Base-by-base conservation (phyloP, 352 stramenopile species). In the Phytophthora syringae region DNA sequence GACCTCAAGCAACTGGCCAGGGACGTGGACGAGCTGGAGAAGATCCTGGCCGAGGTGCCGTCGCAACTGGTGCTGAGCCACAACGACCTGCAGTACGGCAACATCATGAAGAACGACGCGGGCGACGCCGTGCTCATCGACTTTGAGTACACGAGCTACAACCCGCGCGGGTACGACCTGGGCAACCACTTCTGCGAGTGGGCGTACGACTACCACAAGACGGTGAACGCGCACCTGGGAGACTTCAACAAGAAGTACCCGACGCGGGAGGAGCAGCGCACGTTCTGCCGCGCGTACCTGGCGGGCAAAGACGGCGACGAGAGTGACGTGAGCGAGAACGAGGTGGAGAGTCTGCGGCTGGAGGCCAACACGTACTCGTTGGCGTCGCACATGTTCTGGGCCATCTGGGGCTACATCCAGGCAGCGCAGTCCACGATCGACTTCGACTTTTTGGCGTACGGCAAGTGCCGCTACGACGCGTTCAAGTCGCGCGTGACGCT, bases 111-210 rank as follows among this genome's bases (percentile, higher is more conserved):
- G 28, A 89, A 76, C 21, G 79, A 90, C 15, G 48, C 59, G 1
- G 76, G 73, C 50, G 65, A 71, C 15, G 84, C 97, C 27, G 80
- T 93, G 62, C 72, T 98, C 24, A 97, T 98, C 53, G 93, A 98
- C 67, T 98, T 97, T 81, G 94, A 98, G 81, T 98, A 98, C 79
- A 95, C 85, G 50, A 91, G 81, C 45, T 98, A 96, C 72, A 98
- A 98, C 71, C 86, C 80, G 44, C 83, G 91, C 5, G 93, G 88
- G 0, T 98, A 94, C 60, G 94, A 98, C 57, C 24, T 98, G 28
- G 93, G 86, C 20, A 98, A 98, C 73, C 92, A 98, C 77, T 98
- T 98, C 66, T 97, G 84, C 55, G 87, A 94, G 63, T 95, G 85
- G 84, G 82, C 67, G 6, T 94, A 86, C 65, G 80, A 93, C 68